Percentiles rank a stretch among this genome's conserved stretches.
These are phyloP conservation scores for Gnomoniopsis smithogilvyi DNA, from an alignment of 2,329 filamentous ascomycete species.

Conservation along the genomic window DNA sequence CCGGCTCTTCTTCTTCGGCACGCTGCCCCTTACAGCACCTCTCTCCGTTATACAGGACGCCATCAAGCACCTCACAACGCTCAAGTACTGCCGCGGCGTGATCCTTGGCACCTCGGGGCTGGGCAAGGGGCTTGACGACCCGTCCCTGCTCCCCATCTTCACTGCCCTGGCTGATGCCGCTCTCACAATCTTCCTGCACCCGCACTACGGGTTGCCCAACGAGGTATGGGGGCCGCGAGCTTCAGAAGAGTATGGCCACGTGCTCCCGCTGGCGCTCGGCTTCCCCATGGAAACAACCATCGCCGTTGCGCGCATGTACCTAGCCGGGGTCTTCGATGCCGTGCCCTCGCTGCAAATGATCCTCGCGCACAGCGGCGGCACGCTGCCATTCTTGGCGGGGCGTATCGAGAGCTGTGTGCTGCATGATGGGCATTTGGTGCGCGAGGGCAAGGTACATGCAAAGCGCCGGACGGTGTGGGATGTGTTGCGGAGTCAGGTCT, in stretches of 20 bases:
- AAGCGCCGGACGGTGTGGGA: slow-evolving; percentile 51
- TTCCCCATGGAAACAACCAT: slow-evolving; percentile 95
- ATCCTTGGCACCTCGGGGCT: slow-evolving; percentile 84
- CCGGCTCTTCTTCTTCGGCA: slow-evolving; percentile 77
- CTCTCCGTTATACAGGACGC: slow-evolving; percentile 60
- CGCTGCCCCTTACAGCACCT: slow-evolving; percentile 72
- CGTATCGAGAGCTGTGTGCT: slow-evolving; percentile 83
- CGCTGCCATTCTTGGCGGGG: slow-evolving; percentile 83
- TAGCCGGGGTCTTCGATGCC: slow-evolving; percentile 81
- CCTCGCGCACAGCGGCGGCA: slow-evolving; percentile 84
- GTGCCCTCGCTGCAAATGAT: slow-evolving; percentile 69
- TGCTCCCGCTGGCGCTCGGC: slow-evolving; percentile 78
- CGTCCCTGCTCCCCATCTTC: slow-evolving; percentile 68
- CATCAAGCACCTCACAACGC: slow-evolving; percentile 56
- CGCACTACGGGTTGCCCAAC: slow-evolving; percentile 83
- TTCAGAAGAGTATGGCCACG: slow-evolving; percentile 73
- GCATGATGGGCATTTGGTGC: slow-evolving; percentile 74
- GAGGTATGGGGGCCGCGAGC: slow-evolving; percentile 74
- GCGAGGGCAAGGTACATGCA: slow-evolving; percentile 52
- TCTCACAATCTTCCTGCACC: slow-evolving; percentile 78
- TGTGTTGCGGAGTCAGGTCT: slow-evolving; percentile 69
- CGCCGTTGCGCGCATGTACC: slow-evolving; percentile 79
- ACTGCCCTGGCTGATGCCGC: slow-evolving; percentile 61
- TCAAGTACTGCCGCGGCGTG: slow-evolving; percentile 75
- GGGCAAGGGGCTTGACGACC: slow-evolving; percentile 77